Base-by-base conservation (phyloP, 2,329 filamentous ascomycete species). In the Scedosporium dehoogii region DNA sequence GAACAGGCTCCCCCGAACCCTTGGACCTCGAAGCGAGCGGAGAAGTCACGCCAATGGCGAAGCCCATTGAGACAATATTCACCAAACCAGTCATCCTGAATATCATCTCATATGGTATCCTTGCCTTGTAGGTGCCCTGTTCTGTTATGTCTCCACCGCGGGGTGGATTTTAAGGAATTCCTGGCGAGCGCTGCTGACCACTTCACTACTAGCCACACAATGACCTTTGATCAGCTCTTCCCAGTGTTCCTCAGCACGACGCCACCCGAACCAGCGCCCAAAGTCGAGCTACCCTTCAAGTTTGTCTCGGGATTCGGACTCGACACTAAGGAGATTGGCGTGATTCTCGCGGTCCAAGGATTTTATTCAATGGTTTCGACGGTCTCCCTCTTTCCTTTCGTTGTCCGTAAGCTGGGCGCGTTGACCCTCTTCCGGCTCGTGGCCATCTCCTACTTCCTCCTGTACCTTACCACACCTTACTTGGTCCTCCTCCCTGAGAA, bases 171-270 rank as follows among this genome's bases (percentile, higher is more conserved):
- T 33, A 41, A 12, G 16, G n/a, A 42, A 58, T 14, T 10, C 3
- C 12, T 4, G 3, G 33, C 58, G 23, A 55, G 51, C 51, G 2
- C 21, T 27, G 16, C 68, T 71, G 65, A 71, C 58, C 16, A 62
- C 53, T 14, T 12, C 38, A 29, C 38, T 65, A 48, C 12, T 70
- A 96, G 92, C 77, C 93, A 97, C 76, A 97, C 93, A 12, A 97
- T 99, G 75, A 96, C 92, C 0, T 94, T 96, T 69, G 94, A 99
- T 74, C 90, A 96, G 70, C 83, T 97, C 58, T 87, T 97, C 68
- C 93, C 94, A 0, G 90, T 97, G 1, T 91, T 99, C 68, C 85
- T 99, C 70, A 93, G 90, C 73, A 90, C 90, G 55, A 75, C 76
- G 16, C 73, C 77, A 9, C 81, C 80, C 1, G 73, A 74, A 16